These are phyloP conservation scores for Poa annua DNA, from an alignment of 176 grass and related monocot species.

Conservation along the genomic window DNA sequence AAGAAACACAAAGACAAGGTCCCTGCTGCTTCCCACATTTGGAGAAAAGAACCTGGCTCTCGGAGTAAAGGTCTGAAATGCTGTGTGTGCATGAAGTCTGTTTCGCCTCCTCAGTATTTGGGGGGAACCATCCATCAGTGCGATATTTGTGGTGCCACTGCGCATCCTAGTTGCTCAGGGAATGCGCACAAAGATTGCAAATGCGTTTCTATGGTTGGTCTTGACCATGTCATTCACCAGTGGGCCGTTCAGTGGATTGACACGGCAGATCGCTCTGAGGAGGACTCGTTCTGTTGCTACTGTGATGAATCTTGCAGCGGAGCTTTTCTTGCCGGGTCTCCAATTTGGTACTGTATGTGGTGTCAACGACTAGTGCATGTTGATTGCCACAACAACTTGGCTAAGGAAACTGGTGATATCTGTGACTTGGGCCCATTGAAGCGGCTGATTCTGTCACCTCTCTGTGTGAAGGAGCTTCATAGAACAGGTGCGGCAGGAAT, in stretches of 20 bases:
- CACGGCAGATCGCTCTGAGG: slow-evolving; percentile 59
- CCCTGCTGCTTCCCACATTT: slow-evolving; percentile 66
- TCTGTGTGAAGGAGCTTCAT: slow-evolving; percentile 73
- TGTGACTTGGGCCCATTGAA: slow-evolving; percentile 84
- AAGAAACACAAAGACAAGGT: slow-evolving; percentile 72
- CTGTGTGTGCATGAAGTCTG: slow-evolving; percentile 75
- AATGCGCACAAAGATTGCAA: slow-evolving; percentile 90
- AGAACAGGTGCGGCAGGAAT: slow-evolving; percentile 59
- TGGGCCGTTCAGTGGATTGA: slow-evolving; percentile 88
- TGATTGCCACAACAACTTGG: slow-evolving; percentile 78
- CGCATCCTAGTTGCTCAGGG: slow-evolving; percentile 71
- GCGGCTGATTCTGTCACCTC: slow-evolving; percentile 75
- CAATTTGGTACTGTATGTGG: slow-evolving; percentile 95
- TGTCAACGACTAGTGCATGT: slow-evolving; percentile 82
- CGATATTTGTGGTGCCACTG: slow-evolving; percentile 72
- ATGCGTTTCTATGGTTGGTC: slow-evolving; percentile 75
- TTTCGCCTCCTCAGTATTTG: slow-evolving; percentile 51
- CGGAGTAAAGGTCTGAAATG: slow-evolving; percentile 73
- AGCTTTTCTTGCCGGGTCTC: slow-evolving; percentile 61
- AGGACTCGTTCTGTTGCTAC: slow-evolving; percentile 77
- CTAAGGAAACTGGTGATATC: slow-evolving; percentile 75
- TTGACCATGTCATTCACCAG: slow-evolving; percentile 75
- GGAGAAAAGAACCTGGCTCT: slow-evolving; percentile 60
- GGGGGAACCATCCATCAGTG: slow-evolving; percentile 58
- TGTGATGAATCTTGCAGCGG: slow-evolving; percentile 84